Percentiles rank a stretch among this genome's conserved stretches.
Conservation (phyloP, 345 rosid species). For the Raphanus sativus region DNA sequence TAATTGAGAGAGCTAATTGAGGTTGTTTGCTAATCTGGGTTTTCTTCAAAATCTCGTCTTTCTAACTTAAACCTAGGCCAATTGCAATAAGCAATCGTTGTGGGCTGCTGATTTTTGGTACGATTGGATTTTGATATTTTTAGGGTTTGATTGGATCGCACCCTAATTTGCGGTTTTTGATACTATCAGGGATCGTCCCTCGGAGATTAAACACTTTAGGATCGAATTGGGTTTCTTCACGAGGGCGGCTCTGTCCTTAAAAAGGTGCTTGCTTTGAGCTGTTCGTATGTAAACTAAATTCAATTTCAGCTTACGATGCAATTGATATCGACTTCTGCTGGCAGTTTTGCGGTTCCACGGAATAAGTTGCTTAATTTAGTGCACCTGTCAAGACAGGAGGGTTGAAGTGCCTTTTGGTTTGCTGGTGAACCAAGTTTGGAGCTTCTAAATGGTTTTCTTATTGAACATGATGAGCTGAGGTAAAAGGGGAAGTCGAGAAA, state of each 20-base stretch:
- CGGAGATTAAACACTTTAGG: conserved; percentile 22
- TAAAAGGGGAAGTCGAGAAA: conserved; percentile 30
- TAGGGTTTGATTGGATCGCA: conserved; percentile 56
- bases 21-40: conserved; percentile 14
- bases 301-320: conserved; percentile 18
- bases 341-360: conserved; percentile 29
- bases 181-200: conserved; percentile 42
- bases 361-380: background rate
- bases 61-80: background rate
- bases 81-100: conserved; percentile 15
- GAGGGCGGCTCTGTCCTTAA: conserved; percentile 14
- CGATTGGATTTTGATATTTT: conserved; percentile 7
- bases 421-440: conserved; percentile 31
- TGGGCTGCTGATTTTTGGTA: conserved; percentile 29
- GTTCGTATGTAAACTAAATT: background rate
- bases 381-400: conserved; percentile 6
- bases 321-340: conserved; percentile 31
- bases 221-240: conserved; percentile 15
- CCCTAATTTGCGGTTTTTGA: conserved; percentile 32
- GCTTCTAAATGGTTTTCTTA: conserved; percentile 43
- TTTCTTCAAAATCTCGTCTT: conserved; percentile 16
- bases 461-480: conserved; percentile 56
- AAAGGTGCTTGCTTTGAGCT: conserved; percentile 31
- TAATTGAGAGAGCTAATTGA: background rate
- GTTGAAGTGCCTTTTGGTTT: conserved; percentile 18